phyloP scores from a whole-genome alignment of 2,329 filamentous ascomycete genomes.

The Cladophialophora psammophila region DNA sequence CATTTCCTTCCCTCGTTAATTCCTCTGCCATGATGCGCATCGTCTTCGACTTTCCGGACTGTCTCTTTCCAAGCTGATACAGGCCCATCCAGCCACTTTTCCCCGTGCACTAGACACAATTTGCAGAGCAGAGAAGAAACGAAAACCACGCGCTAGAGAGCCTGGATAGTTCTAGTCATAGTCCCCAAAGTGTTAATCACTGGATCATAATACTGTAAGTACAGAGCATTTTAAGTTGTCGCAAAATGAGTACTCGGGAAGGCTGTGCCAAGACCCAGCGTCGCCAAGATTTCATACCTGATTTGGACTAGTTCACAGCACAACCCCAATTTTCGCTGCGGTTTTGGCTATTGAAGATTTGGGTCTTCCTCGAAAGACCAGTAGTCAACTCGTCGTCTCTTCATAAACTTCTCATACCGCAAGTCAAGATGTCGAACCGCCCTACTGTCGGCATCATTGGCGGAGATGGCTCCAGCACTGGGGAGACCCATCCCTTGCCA shows the following conservation, averaged over 20 bases:
- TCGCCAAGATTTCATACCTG: conserved; percentile 22
- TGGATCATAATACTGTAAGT: too few species aligned
- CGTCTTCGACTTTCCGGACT: too few species aligned
- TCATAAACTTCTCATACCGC: conserved; percentile 15
- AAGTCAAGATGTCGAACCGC: conserved; percentile 78
- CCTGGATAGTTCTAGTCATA: background rate
- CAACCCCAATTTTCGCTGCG: conserved; percentile 20
- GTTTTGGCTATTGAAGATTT: conserved; percentile 21
- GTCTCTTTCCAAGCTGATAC: too few species aligned
- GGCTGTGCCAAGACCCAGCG: conserved; percentile 14
- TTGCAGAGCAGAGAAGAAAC: background rate
- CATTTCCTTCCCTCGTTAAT: background rate
- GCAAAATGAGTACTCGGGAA: background rate
- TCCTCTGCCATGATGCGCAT: too few species aligned
- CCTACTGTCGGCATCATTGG: conserved; percentile 97
- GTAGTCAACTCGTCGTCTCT: conserved; percentile 6
- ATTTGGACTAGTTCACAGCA: conserved; percentile 17
- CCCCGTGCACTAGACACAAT: background rate
- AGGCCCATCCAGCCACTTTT: too few species aligned
- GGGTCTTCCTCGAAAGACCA: background rate
- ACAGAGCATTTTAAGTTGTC: background rate
- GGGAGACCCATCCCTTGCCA: conserved; percentile 88
- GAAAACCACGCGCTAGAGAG: background rate
- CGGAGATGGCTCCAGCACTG: conserved; percentile 92
- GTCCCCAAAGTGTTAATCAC: background rate